phyloP scores from a whole-genome alignment of 257 asterid species.

The Capsicum pubescens region DNA sequence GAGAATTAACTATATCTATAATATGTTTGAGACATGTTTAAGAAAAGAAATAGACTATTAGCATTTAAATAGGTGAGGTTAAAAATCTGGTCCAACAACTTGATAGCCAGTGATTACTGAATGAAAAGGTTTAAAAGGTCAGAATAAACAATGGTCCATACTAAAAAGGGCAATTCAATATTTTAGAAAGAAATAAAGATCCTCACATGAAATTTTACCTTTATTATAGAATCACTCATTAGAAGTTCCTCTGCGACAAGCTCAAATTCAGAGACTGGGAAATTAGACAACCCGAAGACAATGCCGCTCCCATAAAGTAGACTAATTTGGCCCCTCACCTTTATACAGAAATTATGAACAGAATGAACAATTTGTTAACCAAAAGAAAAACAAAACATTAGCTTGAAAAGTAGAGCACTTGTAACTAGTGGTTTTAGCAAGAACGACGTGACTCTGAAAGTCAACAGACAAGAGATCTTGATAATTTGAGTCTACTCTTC shows the following conservation, averaged over 20 bases:
- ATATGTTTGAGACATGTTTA: not conserved
- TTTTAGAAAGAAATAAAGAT: conserved; percentile 13
- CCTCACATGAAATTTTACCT: conserved; percentile 53
- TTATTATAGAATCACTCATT: conserved; percentile 84
- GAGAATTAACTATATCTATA: not conserved
- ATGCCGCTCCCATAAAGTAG: conserved; percentile 81
- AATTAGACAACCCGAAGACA: conserved; percentile 80
- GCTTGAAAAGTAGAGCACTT: conserved; percentile 7
- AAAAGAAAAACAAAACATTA: conserved; percentile 16
- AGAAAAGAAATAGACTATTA: conserved; percentile 11
- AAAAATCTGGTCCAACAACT: conserved; percentile 14
- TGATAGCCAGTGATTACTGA: not conserved
- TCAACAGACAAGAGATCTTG: not conserved
- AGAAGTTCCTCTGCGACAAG: conserved; percentile 97
- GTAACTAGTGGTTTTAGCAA: conserved; percentile 17
- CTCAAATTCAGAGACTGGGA: conserved; percentile 95
- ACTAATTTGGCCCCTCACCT: conserved; percentile 99
- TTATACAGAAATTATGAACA: conserved; percentile 37
- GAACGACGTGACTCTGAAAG: conserved; percentile 19
- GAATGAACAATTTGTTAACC: conserved; percentile 16
- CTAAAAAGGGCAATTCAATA: not conserved
- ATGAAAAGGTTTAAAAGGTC: not conserved
- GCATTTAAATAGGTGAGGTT: not conserved
- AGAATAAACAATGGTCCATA: not conserved
- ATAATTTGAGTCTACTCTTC: not conserved